Evolutionary conservation across 140 eudicot species (phyloP).

Genomic region (Erigeron philadelphicus): DNA sequence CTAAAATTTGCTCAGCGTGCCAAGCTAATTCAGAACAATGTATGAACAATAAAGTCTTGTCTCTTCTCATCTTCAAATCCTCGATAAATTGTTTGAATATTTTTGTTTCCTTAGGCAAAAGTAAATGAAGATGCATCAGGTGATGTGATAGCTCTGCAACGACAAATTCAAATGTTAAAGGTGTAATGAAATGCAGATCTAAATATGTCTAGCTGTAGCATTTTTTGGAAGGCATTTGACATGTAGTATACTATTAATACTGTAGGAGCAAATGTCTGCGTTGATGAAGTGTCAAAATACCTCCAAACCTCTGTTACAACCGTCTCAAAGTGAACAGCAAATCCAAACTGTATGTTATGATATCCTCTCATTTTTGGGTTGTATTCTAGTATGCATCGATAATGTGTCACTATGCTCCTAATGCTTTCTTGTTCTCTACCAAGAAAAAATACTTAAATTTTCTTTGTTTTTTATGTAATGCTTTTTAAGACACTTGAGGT

Average conservation of each 20-base stretch:
- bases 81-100: constrained; percentile 15
- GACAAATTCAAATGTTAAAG: constrained; percentile 75
- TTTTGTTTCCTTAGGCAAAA: constrained; percentile 54
- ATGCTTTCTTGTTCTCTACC: constrained; percentile 27
- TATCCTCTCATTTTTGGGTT: no score
- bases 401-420: not conserved
- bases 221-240: constrained; percentile 18
- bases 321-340: constrained; percentile 49
- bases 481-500: constrained; percentile 47
- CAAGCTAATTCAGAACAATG: constrained; percentile 92
- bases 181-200: constrained; percentile 26
- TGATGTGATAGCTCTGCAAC: constrained; percentile 67
- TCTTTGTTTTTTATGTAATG: constrained; percentile 27
- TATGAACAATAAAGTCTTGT: constrained; percentile 25
- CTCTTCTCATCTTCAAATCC: constrained; percentile 1
- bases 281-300: constrained; percentile 44
- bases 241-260: constrained; percentile 22
- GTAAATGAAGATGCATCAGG: constrained; percentile 89
- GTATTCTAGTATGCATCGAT: no score
- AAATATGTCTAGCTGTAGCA: not conserved
- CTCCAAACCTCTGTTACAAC: constrained; percentile 34
- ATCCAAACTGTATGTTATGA: constrained; percentile 39
- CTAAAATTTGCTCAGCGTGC: constrained; percentile 96
- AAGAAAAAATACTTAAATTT: constrained; percentile 37
- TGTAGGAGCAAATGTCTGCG: constrained; percentile 65